phyloP scores from a whole-genome alignment of 2,329 filamentous ascomycete genomes.

The Penicillium concentricum region DNA sequence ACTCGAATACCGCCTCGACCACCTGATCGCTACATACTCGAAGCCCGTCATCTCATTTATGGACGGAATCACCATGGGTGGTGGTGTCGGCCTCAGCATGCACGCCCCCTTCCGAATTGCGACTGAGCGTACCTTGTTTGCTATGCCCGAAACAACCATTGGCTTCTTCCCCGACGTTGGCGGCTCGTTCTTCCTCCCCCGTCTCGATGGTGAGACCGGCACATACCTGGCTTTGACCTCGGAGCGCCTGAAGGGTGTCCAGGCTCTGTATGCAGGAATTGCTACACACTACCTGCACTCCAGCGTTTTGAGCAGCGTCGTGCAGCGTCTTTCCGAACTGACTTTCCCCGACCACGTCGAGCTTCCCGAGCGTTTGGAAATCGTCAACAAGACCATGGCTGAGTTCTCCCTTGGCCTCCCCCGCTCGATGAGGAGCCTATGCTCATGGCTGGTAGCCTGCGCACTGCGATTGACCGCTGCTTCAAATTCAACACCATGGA shows the following conservation, averaged over 20 bases:
- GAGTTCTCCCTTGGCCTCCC: conserved; percentile 84
- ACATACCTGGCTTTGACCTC: conserved; percentile 94
- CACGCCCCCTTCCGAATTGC: conserved; percentile 96
- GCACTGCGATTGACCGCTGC: conserved; percentile 80
- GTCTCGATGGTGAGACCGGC: conserved; percentile 80
- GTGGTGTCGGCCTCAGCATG: conserved; percentile 88
- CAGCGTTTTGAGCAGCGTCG: conserved; percentile 75
- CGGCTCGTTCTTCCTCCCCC: conserved; percentile 90
- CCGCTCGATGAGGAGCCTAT: conserved; percentile 59
- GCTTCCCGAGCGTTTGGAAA: conserved; percentile 61
- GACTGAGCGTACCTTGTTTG: conserved; percentile 91
- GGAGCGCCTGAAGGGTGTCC: conserved; percentile 74
- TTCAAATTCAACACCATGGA: conserved; percentile 67
- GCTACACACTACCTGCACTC: conserved; percentile 97
- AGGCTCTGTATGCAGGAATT: conserved; percentile 86
- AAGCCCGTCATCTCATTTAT: conserved; percentile 96
- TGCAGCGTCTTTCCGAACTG: conserved; percentile 83
- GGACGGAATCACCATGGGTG: conserved; percentile 98
- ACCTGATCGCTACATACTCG: conserved; percentile 86
- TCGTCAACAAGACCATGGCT: conserved; percentile 85
- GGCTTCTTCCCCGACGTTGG: conserved; percentile 99
- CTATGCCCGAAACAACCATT: conserved; percentile 98
- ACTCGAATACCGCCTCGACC: conserved; percentile 93
- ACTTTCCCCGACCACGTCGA: conserved; percentile 76
- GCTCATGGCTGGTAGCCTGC: conserved; percentile 65